Conservation (phyloP, 352 stramenopile genomes). For the Pythium periplocum region DNA sequence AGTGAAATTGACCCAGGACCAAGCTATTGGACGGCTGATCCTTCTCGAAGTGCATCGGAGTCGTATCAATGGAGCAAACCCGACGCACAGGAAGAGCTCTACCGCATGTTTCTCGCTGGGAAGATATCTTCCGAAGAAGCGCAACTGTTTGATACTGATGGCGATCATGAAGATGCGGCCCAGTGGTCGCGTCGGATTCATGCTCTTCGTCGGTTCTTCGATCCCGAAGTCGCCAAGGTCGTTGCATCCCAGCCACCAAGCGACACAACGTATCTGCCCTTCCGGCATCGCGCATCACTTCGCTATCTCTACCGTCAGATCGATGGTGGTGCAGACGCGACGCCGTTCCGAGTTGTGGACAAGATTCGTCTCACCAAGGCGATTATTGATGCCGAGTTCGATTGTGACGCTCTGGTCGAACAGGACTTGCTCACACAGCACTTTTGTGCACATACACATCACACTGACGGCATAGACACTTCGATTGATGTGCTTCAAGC, state of each 20-base stretch:
- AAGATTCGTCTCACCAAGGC: constrained; percentile 74
- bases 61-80: constrained; percentile 26
- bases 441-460: constrained; percentile 49
- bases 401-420: constrained; percentile 60
- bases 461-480: constrained; percentile 59
- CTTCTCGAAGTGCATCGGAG: constrained; percentile 18
- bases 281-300: constrained; percentile 36
- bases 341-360: constrained; percentile 69
- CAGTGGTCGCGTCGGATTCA: constrained; percentile 70
- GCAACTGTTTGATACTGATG: constrained; percentile 42
- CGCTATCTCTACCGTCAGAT: constrained; percentile 72
- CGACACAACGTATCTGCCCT: constrained; percentile 35
- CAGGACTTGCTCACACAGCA: constrained; percentile 44
- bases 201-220: constrained; percentile 35
- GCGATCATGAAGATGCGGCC: constrained; percentile 32
- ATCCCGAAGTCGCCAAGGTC: constrained; percentile 22
- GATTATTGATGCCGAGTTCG: constrained; percentile 64
- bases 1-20: constrained; percentile 39
- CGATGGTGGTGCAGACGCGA: constrained; percentile 30
- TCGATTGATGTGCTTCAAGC: constrained; percentile 50
- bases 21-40: constrained; percentile 27
- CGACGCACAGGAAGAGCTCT: constrained; percentile 59
- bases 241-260: constrained; percentile 4
- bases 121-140: constrained; percentile 54
- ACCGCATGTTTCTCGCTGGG: constrained; percentile 61